phyloP scores from a whole-genome alignment of 2,329 filamentous ascomycete genomes.

The Aspergillus costaricaensis region DNA sequence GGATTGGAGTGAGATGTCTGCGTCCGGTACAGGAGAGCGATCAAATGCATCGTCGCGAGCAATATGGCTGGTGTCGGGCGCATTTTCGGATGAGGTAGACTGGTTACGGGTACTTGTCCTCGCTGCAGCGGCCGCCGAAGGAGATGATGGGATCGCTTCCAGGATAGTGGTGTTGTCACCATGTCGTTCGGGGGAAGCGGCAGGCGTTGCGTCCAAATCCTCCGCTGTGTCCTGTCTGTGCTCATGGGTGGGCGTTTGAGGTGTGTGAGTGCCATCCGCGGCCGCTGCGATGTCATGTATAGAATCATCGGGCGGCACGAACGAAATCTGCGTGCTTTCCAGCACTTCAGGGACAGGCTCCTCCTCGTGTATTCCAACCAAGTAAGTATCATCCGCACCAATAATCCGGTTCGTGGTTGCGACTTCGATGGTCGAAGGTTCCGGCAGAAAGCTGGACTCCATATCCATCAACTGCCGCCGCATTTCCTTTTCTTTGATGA shows the following conservation, averaged over 20 bases:
- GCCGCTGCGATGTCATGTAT: slow-evolving; percentile 20
- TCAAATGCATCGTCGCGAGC: slow-evolving; percentile 26
- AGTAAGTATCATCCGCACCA: slow-evolving; percentile 48
- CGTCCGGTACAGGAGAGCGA: slow-evolving; percentile 23
- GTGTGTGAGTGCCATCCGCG: slow-evolving; percentile 21
- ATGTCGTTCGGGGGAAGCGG: slow-evolving; percentile 21
- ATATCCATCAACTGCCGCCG: slow-evolving; percentile 61
- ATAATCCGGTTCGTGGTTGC: slow-evolving; percentile 26
- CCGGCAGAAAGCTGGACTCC: slow-evolving; percentile 65
- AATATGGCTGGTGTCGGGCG: slow-evolving; percentile 20
- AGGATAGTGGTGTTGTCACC: slow-evolving; percentile 40
- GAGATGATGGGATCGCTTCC: slow-evolving; percentile 48
- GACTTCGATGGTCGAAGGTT: slow-evolving; percentile 50
- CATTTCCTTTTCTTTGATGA: slow-evolving; percentile 61
- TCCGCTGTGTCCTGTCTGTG: slow-evolving; percentile 18
- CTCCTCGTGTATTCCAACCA: slow-evolving; percentile 40
- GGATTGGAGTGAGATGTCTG: slow-evolving; percentile 29
- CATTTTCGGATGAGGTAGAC: slow-evolving; percentile 31
- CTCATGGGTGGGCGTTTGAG: slow-evolving; percentile 21
- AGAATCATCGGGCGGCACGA: slow-evolving; percentile 28
- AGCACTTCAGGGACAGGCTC: slow-evolving; percentile 19
- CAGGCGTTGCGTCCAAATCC: slow-evolving; percentile 24
- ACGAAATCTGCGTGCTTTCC: slow-evolving; percentile 30
- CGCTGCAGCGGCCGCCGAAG: slow-evolving; percentile 46
- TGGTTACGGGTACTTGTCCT: slow-evolving; percentile 43